Evolutionary conservation across 148 eudicot species (phyloP).

Genomic region (Amaranthus hypochondriacus): DNA sequence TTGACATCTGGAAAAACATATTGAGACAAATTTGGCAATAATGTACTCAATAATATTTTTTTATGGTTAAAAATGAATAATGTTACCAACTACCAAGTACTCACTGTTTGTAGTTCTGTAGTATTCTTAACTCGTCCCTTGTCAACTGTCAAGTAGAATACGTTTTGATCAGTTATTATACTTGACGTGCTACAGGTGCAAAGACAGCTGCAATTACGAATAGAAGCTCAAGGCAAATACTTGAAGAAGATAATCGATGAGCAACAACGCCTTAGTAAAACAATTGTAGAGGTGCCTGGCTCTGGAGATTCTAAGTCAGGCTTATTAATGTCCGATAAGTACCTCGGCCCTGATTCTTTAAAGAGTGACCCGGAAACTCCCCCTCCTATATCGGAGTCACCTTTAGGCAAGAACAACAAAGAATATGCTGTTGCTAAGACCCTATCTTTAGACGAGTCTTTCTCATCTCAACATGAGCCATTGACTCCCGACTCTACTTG

Average conservation of each 20-base stretch:
- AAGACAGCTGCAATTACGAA: conserved; percentile 60
- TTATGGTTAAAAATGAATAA: no score
- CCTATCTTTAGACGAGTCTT: conserved; percentile 32
- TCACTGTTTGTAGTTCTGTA: not conserved
- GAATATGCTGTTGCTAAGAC: conserved; percentile 3
- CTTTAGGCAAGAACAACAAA: conserved; percentile 7
- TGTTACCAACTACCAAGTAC: no score
- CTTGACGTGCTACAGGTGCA: conserved; percentile 40
- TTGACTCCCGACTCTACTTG: conserved; percentile 48
- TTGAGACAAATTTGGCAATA: no score
- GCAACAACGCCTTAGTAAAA: conserved; percentile 51
- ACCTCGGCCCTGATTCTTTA: not conserved
- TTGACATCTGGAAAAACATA: no score
- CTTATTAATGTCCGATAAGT: not conserved
- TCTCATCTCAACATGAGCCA: conserved; percentile 41
- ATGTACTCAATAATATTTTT: no score
- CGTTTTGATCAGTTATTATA: not conserved
- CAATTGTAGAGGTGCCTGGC: conserved; percentile 40
- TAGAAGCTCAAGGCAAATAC: conserved; percentile 57
- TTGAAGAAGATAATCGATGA: conserved; percentile 48
- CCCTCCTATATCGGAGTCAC: conserved; percentile 42
- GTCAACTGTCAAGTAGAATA: not conserved
- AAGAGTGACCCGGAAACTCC: conserved; percentile 50
- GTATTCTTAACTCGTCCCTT: not conserved
- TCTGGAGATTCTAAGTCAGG: conserved; percentile 19